Evolutionary conservation across 2,329 filamentous ascomycete genomes (phyloP).

Genomic region (Claviceps fusiformis): DNA sequence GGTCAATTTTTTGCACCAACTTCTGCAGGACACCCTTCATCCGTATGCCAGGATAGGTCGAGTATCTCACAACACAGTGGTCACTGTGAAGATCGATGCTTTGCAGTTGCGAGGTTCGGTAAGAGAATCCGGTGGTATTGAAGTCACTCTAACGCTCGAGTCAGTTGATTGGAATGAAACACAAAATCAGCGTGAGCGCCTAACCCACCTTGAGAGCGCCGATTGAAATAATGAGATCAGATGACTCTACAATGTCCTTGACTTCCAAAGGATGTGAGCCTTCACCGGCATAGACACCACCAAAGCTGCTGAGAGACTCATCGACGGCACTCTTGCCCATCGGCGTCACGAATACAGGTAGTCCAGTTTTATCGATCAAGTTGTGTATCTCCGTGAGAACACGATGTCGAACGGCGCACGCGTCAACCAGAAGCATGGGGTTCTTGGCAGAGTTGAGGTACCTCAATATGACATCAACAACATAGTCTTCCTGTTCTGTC

Average conservation of each 20-base stretch:
- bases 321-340: conserved; percentile 82
- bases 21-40: conserved; percentile 70
- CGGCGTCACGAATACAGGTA: conserved; percentile 77
- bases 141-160: conserved; percentile 47
- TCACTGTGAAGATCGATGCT: conserved; percentile 73
- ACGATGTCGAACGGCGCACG: conserved; percentile 65
- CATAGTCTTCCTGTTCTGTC: conserved; percentile 59
- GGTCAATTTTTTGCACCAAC: conserved; percentile 45
- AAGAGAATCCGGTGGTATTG: conserved; percentile 73
- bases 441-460: conserved; percentile 59
- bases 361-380: conserved; percentile 56
- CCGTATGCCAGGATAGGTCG: conserved; percentile 61
- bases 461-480: conserved; percentile 66
- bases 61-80: conserved; percentile 60
- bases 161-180: neutral
- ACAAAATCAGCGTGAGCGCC: neutral
- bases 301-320: conserved; percentile 61
- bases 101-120: conserved; percentile 60
- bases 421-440: conserved; percentile 70
- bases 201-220: conserved; percentile 41
- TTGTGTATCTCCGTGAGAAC: conserved; percentile 59
- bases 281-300: conserved; percentile 73
- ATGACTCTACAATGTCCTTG: conserved; percentile 48
- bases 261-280: conserved; percentile 54
- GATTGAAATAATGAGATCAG: conserved; percentile 58